Percentiles rank a stretch among this genome's conserved stretches.
Evolutionary conservation across 352 stramenopile genomes (phyloP).

Genomic region (Phytophthora macrochlamydospora): DNA sequence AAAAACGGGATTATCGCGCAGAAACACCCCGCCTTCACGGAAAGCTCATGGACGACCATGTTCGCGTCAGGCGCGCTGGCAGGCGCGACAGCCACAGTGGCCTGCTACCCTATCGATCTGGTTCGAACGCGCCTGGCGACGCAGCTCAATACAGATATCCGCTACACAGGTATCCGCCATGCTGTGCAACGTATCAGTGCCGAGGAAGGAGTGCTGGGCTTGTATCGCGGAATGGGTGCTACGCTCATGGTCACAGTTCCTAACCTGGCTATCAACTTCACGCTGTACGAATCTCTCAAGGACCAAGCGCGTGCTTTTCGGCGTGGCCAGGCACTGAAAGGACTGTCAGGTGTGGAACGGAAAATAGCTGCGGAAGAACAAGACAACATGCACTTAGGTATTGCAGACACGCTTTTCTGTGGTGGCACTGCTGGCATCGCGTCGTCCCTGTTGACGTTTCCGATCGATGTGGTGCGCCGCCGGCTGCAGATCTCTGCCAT

Average conservation of each 20-base stretch:
- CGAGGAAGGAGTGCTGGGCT: slow-evolving; percentile 87
- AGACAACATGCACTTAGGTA: slow-evolving; percentile 40
- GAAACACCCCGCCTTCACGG: slow-evolving; percentile 68
- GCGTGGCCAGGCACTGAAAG: slow-evolving; percentile 37
- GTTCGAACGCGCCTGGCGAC: slow-evolving; percentile 95
- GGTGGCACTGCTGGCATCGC: slow-evolving; percentile 90
- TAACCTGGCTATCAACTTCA: slow-evolving; percentile 97
- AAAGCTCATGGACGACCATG: slow-evolving; percentile 77
- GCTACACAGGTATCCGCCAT: slow-evolving; percentile 92
- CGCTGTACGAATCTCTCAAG: slow-evolving; percentile 95
- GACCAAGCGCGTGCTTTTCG: slow-evolving; percentile 86
- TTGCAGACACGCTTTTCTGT: slow-evolving; percentile 91
- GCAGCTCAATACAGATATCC: slow-evolving; percentile 90
- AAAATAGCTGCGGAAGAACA: slow-evolving; percentile 28
- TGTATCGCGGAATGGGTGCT: slow-evolving; percentile 94
- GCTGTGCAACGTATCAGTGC: slow-evolving; percentile 92
- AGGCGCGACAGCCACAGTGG: slow-evolving; percentile 78
- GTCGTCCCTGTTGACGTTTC: slow-evolving; percentile 94
- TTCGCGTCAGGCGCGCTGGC: slow-evolving; percentile 77
- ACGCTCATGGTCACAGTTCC: slow-evolving; percentile 96
- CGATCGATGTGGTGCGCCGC: slow-evolving; percentile 94
- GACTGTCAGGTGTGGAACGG: slow-evolving; percentile 32
- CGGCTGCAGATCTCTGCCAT: slow-evolving; percentile 95
- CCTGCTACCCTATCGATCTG: slow-evolving; percentile 97
- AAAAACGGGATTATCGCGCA: slow-evolving; percentile 76